These are phyloP conservation scores for Malus fusca DNA, from an alignment of 306 rosid species.

Conservation along the genomic window DNA sequence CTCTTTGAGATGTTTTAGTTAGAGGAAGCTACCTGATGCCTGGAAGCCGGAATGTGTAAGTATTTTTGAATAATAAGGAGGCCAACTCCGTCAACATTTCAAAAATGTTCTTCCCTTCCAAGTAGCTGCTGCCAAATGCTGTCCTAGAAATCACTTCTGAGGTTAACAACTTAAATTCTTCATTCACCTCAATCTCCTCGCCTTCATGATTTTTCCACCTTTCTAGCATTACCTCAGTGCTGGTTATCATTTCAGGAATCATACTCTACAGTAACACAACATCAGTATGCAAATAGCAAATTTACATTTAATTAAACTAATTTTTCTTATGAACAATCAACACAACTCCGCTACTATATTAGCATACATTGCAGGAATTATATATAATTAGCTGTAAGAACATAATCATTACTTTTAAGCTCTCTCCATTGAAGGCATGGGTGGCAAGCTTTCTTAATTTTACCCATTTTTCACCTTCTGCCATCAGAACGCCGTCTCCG, in stretches of 20 bases:
- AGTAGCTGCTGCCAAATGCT: conserved; percentile 27
- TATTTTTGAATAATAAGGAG: conserved; percentile 2
- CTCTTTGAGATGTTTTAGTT: no score
- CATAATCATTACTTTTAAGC: conserved; percentile 11
- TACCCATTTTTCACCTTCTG: conserved; percentile 29
- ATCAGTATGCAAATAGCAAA: background rate
- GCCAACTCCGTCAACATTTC: conserved; percentile 13
- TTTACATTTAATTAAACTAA: background rate
- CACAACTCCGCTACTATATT: no score
- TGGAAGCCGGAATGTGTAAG: conserved; percentile 11
- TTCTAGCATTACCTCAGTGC: conserved; percentile 18
- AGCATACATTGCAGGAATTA: no score
- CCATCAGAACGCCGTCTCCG: conserved; percentile 23
- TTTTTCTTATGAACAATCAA: background rate
- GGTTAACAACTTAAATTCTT: conserved; percentile 18
- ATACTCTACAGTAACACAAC: conserved; percentile 1
- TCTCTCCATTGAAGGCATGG: conserved; percentile 30
- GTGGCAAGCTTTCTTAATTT: conserved; percentile 24
- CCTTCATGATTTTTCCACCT: conserved; percentile 20
- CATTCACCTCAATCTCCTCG: conserved; percentile 20
- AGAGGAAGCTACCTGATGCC: conserved; percentile 12
- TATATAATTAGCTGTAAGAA: no score
- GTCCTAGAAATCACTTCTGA: conserved; percentile 25
- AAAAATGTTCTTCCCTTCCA: conserved; percentile 21
- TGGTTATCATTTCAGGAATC: conserved; percentile 19